Conservation (phyloP, 768 basidiomycete genomes). For the Agaricus blazei region DNA sequence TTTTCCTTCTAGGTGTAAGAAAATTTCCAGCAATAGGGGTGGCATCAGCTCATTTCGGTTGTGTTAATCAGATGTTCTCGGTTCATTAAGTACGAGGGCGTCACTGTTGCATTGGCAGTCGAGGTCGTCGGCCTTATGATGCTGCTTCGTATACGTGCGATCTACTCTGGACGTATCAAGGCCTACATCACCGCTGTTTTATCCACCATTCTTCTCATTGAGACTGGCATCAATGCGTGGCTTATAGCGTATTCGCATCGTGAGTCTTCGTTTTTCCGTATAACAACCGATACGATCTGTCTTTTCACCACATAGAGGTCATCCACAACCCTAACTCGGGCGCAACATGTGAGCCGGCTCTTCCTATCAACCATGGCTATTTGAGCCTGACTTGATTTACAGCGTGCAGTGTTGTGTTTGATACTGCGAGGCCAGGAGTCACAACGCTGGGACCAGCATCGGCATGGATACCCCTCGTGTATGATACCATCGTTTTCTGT, state of each 20-base stretch:
- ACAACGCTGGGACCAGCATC: constrained; percentile 38
- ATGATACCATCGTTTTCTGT: constrained; percentile 37
- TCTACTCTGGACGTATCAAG: constrained; percentile 26
- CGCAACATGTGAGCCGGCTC: constrained; percentile 23
- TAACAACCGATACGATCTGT: neutral
- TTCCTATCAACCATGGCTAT: neutral
- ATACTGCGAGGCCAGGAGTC: constrained; percentile 22
- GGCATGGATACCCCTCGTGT: constrained; percentile 45
- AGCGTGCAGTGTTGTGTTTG: constrained; percentile 42
- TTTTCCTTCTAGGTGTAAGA: constrained; percentile 6
- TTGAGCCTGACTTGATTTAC: neutral
- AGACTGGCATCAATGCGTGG: constrained; percentile 46
- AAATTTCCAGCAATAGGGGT: neutral
- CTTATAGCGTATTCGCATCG: constrained; percentile 48
- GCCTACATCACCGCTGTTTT: constrained; percentile 24
- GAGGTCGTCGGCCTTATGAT: constrained; percentile 41
- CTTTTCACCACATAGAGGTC: constrained; percentile 24
- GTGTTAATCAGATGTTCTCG: constrained; percentile 29
- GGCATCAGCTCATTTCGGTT: neutral
- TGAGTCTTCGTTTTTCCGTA: constrained; percentile 22
- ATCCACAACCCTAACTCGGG: constrained; percentile 33
- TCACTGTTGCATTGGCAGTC: constrained; percentile 27
- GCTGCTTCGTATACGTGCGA: constrained; percentile 42
- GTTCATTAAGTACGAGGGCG: constrained; percentile 49
- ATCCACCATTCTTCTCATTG: constrained; percentile 32